These are phyloP conservation scores for Malassezia yamatoensis DNA, from an alignment of 1,284 basidiomycete species.

Conservation along the genomic window DNA sequence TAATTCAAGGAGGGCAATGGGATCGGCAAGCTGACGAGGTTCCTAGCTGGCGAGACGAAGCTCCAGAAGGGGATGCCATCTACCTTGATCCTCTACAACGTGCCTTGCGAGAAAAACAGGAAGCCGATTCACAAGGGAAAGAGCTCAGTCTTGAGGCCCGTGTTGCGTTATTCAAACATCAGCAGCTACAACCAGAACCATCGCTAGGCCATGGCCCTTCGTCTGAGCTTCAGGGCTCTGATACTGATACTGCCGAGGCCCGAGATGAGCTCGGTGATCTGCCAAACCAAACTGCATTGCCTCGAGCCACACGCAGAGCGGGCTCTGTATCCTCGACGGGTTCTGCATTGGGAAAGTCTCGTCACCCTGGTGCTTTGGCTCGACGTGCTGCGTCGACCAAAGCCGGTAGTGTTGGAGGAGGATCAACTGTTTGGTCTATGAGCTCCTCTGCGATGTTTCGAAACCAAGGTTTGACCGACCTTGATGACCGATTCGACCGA, in stretches of 20 bases:
- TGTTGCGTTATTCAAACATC: slow-evolving; percentile 41
- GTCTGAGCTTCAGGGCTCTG: slow-evolving; percentile 1
- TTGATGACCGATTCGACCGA: slow-evolving; percentile 82
- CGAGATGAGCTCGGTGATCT: slow-evolving; percentile 27
- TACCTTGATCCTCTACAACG: slow-evolving; percentile 28
- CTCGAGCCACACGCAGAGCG: slow-evolving; percentile 16
- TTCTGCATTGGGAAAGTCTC: slow-evolving; percentile 29
- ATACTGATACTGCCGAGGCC: slow-evolving; percentile 23
- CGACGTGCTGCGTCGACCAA: slow-evolving; percentile 34
- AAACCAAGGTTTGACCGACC: slow-evolving; percentile 71
- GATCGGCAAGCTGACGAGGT: slow-evolving; percentile 20
- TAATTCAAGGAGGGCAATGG: slow-evolving; percentile 56
- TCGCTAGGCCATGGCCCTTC: neutral
- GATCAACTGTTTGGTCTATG: slow-evolving; percentile 55
- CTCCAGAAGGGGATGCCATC: slow-evolving; percentile 44
- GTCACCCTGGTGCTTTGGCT: slow-evolving; percentile 35
- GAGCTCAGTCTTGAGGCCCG: slow-evolving; percentile 38
- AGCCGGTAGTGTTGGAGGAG: slow-evolving; percentile 32
- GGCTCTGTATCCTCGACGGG: slow-evolving; percentile 21
- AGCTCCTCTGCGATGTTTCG: slow-evolving; percentile 90
- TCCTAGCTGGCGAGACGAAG: slow-evolving; percentile 32
- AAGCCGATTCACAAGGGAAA: slow-evolving; percentile 4
- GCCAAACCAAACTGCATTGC: slow-evolving; percentile 8
- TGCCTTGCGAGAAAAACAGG: slow-evolving; percentile 22
- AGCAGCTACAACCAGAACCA: neutral